Evolutionary conservation across 1,139 yeast species (phyloP).

Genomic region (Saccharomyces pastorianus): DNA sequence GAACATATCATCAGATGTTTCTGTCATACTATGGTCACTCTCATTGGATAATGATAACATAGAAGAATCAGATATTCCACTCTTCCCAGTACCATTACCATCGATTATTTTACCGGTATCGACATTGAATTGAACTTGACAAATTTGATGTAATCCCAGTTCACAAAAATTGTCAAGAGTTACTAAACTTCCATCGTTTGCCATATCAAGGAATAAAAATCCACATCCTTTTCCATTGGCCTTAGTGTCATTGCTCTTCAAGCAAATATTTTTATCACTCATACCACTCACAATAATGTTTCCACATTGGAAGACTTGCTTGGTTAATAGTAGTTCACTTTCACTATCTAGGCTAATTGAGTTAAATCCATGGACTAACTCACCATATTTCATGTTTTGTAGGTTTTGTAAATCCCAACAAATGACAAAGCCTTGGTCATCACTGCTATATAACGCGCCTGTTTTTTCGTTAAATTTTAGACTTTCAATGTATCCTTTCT

Average conservation of each 20-base stretch:
- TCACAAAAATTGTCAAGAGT: constrained; percentile 23
- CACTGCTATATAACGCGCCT: constrained; percentile 18
- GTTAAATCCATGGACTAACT: constrained; percentile 19
- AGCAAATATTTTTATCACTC: not conserved
- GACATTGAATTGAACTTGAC: not conserved
- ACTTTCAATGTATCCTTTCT: constrained; percentile 18
- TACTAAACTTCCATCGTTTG: not conserved
- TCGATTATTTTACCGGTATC: not conserved
- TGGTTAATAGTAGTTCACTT: constrained; percentile 3
- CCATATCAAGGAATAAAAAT: not conserved
- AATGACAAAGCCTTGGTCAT: constrained; percentile 22
- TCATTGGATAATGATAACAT: constrained; percentile 1
- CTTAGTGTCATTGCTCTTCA: not conserved
- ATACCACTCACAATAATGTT: constrained; percentile 14
- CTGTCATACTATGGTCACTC: not conserved
- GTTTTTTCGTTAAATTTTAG: constrained; percentile 12
- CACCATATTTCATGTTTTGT: constrained; percentile 13
- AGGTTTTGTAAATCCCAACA: constrained; percentile 22
- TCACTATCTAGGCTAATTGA: constrained; percentile 11
- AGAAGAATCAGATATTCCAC: constrained; percentile 2
- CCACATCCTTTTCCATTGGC: not conserved
- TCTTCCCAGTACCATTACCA: not conserved
- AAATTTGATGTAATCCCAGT: constrained; percentile 5
- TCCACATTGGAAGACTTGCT: constrained; percentile 20
- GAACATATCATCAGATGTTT: not conserved